These are phyloP conservation scores for Dendrocalamus sinicus DNA, from an alignment of 176 grass and related monocot genomes.

Conservation along the genomic window DNA sequence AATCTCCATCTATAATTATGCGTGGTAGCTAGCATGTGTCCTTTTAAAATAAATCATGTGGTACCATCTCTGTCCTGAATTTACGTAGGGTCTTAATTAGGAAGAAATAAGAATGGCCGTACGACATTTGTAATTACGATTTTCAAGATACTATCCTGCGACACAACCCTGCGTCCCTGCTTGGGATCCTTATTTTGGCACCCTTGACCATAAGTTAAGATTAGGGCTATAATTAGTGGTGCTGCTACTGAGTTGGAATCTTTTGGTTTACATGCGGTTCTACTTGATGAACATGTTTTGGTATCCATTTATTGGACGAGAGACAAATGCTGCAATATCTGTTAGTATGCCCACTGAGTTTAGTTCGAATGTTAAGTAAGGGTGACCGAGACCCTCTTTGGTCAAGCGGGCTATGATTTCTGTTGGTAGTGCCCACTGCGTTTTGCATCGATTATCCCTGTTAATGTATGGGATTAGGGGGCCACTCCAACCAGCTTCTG, in stretches of 20 bases:
- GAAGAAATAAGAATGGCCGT: not conserved
- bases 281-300: not conserved
- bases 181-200: not conserved
- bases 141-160: not conserved
- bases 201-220: not conserved
- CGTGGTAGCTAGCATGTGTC: not conserved
- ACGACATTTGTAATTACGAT: not conserved
- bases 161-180: not conserved
- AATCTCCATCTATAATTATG: not conserved
- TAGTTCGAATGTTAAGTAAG: not conserved
- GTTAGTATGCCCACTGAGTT: not conserved
- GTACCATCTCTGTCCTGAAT: not conserved
- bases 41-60: not conserved
- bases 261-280: not conserved
- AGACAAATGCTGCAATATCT: slow-evolving; percentile 10
- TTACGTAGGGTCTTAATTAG: not conserved
- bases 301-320: not conserved
- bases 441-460: slow-evolving; percentile 19
- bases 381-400: not conserved
- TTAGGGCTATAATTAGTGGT: not conserved
- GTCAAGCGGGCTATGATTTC: slow-evolving; percentile 26
- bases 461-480: slow-evolving; percentile 23
- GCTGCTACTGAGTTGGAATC: not conserved
- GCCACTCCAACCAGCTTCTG: too few species aligned
- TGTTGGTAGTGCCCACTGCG: slow-evolving; percentile 12